Percentiles rank a stretch among this genome's conserved stretches.
Evolutionary conservation across 257 asterid species (phyloP).

Genomic region (Solanum neorickii): DNA sequence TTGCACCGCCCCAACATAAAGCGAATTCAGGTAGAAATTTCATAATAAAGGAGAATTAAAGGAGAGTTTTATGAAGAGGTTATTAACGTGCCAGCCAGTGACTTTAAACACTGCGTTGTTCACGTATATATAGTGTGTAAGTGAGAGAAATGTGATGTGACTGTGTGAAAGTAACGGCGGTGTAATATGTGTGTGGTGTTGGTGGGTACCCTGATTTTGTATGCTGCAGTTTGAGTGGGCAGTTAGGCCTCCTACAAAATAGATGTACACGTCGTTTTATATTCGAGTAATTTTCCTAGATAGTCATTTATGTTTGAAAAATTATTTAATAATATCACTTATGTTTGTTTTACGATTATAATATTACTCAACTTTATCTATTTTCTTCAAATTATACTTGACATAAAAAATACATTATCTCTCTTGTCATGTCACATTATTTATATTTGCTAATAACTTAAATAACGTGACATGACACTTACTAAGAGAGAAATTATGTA

Average conservation of each 20-base stretch:
- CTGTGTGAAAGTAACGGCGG: neutral
- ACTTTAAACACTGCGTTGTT: neutral
- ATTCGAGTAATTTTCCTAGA: rapidly evolving
- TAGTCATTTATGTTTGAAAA: no score
- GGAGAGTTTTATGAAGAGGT: neutral
- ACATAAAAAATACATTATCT: no score
- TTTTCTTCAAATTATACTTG: no score
- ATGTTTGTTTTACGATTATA: no score
- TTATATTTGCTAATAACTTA: no score
- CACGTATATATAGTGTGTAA: neutral
- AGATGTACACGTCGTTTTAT: neutral
- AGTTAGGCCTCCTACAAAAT: neutral
- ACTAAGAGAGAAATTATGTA: no score
- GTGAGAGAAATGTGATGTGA: neutral
- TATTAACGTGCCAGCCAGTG: neutral
- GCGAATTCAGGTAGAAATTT: slow-evolving; percentile 21
- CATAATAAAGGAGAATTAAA: slow-evolving; percentile 3
- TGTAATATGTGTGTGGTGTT: neutral
- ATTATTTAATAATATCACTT: no score
- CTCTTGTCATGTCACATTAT: no score
- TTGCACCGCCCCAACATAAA: slow-evolving; percentile 34
- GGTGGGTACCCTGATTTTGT: neutral
- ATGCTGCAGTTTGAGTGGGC: neutral
- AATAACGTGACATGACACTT: no score
- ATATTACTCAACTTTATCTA: no score